phyloP scores from a whole-genome alignment of 2,329 filamentous ascomycete genomes.

The Pseudogymnoascus sp. region DNA sequence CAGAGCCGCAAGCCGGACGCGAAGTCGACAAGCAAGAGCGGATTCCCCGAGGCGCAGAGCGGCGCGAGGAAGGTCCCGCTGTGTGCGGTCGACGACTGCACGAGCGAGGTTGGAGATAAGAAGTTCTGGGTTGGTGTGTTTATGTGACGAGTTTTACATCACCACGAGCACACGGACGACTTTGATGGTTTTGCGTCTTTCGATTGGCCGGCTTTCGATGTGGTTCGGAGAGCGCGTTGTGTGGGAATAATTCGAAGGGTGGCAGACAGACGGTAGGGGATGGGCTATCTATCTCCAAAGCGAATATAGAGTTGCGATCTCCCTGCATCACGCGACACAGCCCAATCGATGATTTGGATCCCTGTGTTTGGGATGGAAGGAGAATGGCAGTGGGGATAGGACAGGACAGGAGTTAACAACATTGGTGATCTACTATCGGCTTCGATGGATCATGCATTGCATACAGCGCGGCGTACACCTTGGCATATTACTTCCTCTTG shows the following conservation, averaged over 20 bases:
- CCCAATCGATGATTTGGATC: neutral
- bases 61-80: conserved; percentile 22
- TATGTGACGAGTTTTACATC: conserved; percentile 18
- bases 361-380: neutral
- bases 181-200: neutral
- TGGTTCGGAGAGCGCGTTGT: neutral
- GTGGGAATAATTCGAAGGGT: neutral
- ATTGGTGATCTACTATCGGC: neutral
- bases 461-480: conserved; percentile 6
- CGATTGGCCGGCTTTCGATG: too few species aligned
- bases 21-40: conserved; percentile 30
- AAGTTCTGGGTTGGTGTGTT: conserved; percentile 56
- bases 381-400: neutral
- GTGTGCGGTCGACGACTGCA: conserved; percentile 52
- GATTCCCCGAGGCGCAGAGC: neutral
- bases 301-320: neutral
- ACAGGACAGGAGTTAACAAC: neutral
- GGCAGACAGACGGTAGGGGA: neutral
- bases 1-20: conserved; percentile 43
- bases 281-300: neutral
- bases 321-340: neutral
- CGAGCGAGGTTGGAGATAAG: conserved; percentile 46
- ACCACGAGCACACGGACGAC: neutral
- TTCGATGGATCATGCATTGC: conserved; percentile 1
- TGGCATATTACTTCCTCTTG: neutral